Base-by-base conservation (phyloP, 2,329 filamentous ascomycete genomes). In the Colletotrichum higginsianum region DNA sequence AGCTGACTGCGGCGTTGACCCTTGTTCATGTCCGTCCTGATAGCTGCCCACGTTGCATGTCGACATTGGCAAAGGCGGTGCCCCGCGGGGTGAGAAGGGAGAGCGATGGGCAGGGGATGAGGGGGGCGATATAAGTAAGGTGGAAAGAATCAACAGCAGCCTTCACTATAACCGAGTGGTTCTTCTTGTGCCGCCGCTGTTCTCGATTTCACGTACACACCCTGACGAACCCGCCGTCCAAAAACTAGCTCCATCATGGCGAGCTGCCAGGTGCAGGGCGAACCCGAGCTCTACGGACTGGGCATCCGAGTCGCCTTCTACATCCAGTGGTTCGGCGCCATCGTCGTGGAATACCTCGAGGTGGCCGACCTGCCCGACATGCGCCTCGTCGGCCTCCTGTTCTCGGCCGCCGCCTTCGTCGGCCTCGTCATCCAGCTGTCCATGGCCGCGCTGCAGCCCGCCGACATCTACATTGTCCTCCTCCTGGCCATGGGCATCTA, bases 291-390 rank as follows among this genome's bases (percentile, higher is more conserved):
- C 58, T 82, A 82, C 55, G 81, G 81, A 8, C 65, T 82, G 21
- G 81, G 80, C 52, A 79, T 83, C 62, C 78, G 81, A 5, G 75
- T 76, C 26, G 77, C 77, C 12, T 80, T 82, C 65, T 82, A 82
- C 67, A 62, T 79, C 26, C 80, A 82, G 70, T 83, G 82, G 82
- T 76, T 82, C 49, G 78, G 77, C 11, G 75, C 77, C 30, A 72
- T 80, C 16, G n/a, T 79, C 1, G 74, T 80, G 15, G 77, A 81
- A 62, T 79, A 77, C 61, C 66, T 80, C 38, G 78, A 79, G 47
- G 77, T 78, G 47, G 60, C 76, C 4, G 72, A 77, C 26, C 73
- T 80, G 1, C 49, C 75, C 8, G 77, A 78, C 56, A 71, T 82
- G 23, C 80, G 80, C 3, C 75, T 80, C 18, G 66, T 82, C 18